These are phyloP conservation scores for Hymenotorrendiella dingleyae DNA, from an alignment of 2,329 filamentous ascomycete genomes.

Conservation along the genomic window DNA sequence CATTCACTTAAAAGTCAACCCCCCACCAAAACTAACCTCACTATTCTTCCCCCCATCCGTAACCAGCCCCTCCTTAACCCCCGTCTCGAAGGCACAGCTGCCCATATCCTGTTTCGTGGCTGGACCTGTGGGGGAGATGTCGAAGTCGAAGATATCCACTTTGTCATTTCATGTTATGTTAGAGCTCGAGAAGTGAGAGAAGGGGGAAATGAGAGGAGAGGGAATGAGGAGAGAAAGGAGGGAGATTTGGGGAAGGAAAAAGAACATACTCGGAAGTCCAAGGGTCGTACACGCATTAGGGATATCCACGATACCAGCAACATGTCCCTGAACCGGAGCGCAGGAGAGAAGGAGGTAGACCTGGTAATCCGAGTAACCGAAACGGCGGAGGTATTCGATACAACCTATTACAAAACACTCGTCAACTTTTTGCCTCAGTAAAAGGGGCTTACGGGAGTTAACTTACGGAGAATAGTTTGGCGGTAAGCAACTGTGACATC, in stretches of 20 bases:
- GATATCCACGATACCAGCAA: constrained; percentile 86
- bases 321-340: constrained; percentile 80
- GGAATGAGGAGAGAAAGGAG: neutral
- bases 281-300: constrained; percentile 88
- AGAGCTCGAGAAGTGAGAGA: too few relatives aligned
- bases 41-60: constrained; percentile 41
- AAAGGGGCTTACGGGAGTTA: too few relatives aligned
- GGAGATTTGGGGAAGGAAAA: too few relatives aligned
- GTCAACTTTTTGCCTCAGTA: neutral
- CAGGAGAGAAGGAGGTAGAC: constrained; percentile 80
- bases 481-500: constrained; percentile 23
- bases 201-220: neutral
- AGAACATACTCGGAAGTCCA: constrained; percentile 56
- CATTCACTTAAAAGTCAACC: constrained; percentile 41
- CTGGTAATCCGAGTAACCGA: constrained; percentile 68
- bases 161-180: too few relatives aligned
- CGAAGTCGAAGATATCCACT: constrained; percentile 90
- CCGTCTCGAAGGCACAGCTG: constrained; percentile 58
- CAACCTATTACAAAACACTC: constrained; percentile 38
- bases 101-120: constrained; percentile 63
- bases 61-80: constrained; percentile 39
- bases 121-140: constrained; percentile 62
- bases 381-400: constrained; percentile 74
- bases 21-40: constrained; percentile 44
- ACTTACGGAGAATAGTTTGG: constrained; percentile 40